These are phyloP conservation scores for Botrytis hyacinthi DNA, from an alignment of 2,329 filamentous ascomycete species.

Conservation along the genomic window DNA sequence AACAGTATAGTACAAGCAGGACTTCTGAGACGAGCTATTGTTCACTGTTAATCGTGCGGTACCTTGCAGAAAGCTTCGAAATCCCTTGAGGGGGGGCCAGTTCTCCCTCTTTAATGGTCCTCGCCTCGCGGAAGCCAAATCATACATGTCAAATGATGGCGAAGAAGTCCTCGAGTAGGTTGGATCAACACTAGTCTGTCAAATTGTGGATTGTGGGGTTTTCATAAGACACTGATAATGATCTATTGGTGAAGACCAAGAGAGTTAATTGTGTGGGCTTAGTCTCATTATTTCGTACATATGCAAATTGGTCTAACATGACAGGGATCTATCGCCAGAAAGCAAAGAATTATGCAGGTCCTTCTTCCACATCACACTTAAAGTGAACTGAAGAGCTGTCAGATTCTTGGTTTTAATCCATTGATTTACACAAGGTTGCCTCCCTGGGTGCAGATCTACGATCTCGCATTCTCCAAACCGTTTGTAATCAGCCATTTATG, in stretches of 20 bases:
- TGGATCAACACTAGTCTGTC: conserved; percentile 26
- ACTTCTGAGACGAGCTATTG: conserved; percentile 21
- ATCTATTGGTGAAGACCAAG: conserved; percentile 16
- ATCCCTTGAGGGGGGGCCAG: conserved; percentile 29
- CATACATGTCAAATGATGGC: conserved; percentile 21
- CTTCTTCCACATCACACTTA: conserved; percentile 10
- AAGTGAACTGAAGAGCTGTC: not conserved
- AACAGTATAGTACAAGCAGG: conserved; percentile 14
- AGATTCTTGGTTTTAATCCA: not conserved
- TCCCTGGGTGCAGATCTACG: conserved; percentile 15
- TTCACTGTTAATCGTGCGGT: conserved; percentile 16
- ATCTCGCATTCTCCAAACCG: conserved; percentile 16
- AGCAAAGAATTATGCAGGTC: conserved; percentile 15
- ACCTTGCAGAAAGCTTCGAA: conserved; percentile 31
- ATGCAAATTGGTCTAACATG: conserved; percentile 17
- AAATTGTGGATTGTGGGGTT: conserved; percentile 26
- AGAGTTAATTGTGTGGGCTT: not conserved
- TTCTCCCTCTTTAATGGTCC: conserved; percentile 25
- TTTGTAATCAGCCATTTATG: conserved; percentile 10
- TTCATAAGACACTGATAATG: conserved; percentile 19
- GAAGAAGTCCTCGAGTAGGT: conserved; percentile 26
- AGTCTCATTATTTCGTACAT: conserved; percentile 22
- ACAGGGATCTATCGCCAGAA: conserved; percentile 4
- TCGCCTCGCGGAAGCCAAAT: conserved; percentile 17
- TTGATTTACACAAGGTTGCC: conserved; percentile 14